A percentile compares a stretch with the other conserved stretches of the same genome.
Conservation (phyloP, 768 basidiomycete species). For the Crucibulum laeve region DNA sequence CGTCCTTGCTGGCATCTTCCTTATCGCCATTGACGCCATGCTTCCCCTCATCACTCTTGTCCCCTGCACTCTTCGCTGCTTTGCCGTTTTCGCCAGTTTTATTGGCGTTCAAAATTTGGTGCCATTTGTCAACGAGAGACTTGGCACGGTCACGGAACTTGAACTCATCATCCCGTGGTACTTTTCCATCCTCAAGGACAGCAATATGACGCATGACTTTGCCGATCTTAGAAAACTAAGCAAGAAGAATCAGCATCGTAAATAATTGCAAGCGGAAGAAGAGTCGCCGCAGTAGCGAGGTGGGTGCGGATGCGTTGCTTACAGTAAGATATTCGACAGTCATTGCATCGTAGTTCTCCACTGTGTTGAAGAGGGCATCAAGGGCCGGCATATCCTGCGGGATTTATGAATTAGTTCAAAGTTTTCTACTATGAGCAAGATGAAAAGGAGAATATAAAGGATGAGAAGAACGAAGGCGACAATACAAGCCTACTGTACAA, state of each 20-base stretch:
- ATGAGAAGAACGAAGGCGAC: conserved; percentile 2
- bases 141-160: conserved; percentile 69
- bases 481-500: too few species aligned
- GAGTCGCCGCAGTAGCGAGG: background rate
- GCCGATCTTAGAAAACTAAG: conserved; percentile 77
- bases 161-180: conserved; percentile 61
- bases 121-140: conserved; percentile 69
- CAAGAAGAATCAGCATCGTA: background rate
- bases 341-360: conserved; percentile 74
- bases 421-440: background rate
- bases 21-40: too few species aligned
- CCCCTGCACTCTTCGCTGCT: conserved; percentile 5
- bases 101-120: conserved; percentile 42
- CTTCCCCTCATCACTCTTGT: too few species aligned
- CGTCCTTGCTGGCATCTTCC: conserved; percentile 9
- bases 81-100: conserved; percentile 18
- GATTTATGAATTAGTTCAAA: conserved; percentile 2
- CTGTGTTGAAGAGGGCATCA: conserved; percentile 68
- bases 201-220: conserved; percentile 89
- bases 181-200: conserved; percentile 43
- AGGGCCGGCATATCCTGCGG: conserved; percentile 71
- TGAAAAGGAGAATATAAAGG: conserved; percentile 5
- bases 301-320: too few species aligned
- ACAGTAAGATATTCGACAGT: conserved; percentile 68
- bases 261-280: background rate